These are phyloP conservation scores for Penicillium aurantiogriseum DNA, from an alignment of 2,329 filamentous ascomycete genomes.

Conservation along the genomic window DNA sequence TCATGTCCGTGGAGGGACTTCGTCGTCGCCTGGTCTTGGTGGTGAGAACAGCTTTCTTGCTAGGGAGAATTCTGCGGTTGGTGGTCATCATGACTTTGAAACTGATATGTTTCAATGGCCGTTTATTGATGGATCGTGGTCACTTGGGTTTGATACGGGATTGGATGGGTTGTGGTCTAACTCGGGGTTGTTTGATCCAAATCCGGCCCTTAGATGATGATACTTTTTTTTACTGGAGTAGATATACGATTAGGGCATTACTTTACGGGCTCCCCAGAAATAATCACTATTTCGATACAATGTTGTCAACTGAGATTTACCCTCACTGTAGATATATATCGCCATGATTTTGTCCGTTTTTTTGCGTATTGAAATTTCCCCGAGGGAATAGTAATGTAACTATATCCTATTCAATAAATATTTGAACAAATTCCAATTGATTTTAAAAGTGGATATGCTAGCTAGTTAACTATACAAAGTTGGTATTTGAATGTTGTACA, in stretches of 20 bases:
- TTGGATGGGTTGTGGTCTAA: slow-evolving; percentile 33
- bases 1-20: not conserved
- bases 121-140: slow-evolving; percentile 39
- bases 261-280: fast-evolving
- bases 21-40: slow-evolving; percentile 11
- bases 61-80: slow-evolving; percentile 5
- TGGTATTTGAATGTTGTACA: not conserved
- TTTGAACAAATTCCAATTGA: not conserved
- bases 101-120: slow-evolving; percentile 41
- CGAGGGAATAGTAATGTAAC: fast-evolving
- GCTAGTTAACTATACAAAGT: not conserved
- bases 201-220: slow-evolving; percentile 8
- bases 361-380: fast-evolving
- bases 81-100: slow-evolving; percentile 29
- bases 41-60: slow-evolving; percentile 2
- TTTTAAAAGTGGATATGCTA: not conserved
- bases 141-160: slow-evolving; percentile 34
- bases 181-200: slow-evolving; percentile 19
- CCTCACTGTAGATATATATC: not conserved
- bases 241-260: fast-evolving
- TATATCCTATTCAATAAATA: not conserved
- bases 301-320: no score
- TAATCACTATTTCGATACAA: not conserved
- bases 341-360: not conserved
- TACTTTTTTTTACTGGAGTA: not conserved